Evolutionary conservation across 306 rosid genomes (phyloP).

Genomic region (Purshia tridentata): DNA sequence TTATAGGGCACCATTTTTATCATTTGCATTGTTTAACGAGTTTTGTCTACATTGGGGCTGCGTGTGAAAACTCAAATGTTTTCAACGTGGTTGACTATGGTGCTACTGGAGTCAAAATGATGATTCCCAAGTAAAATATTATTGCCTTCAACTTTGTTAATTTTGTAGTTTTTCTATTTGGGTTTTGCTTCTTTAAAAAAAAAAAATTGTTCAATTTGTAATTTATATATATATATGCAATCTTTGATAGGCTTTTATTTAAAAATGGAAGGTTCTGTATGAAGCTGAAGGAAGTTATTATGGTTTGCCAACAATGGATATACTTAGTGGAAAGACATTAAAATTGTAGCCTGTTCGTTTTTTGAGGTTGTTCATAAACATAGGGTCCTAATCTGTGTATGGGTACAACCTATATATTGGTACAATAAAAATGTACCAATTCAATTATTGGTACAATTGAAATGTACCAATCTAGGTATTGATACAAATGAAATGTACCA

Average conservation of each 20-base stretch:
- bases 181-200: neutral
- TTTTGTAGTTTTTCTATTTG: neutral
- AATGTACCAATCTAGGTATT: no score
- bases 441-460: no score
- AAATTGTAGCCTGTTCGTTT: neutral
- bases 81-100: constrained; percentile 34
- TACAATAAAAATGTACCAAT: no score
- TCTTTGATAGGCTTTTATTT: constrained; percentile 2
- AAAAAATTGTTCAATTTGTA: no score
- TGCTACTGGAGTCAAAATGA: constrained; percentile 33
- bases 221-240: no score
- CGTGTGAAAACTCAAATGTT: neutral
- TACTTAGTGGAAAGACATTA: neutral
- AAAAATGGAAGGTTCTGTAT: neutral
- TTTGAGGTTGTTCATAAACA: no score
- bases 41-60: no score
- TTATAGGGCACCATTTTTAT: neutral
- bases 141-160: neutral
- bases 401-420: no score
- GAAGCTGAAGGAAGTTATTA: neutral
- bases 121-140: constrained; percentile 21
- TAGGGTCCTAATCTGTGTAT: no score
- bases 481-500: no score
- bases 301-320: neutral
- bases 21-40: neutral